Conservation (phyloP, 805 yeast species). For the Pichia manshurica region DNA sequence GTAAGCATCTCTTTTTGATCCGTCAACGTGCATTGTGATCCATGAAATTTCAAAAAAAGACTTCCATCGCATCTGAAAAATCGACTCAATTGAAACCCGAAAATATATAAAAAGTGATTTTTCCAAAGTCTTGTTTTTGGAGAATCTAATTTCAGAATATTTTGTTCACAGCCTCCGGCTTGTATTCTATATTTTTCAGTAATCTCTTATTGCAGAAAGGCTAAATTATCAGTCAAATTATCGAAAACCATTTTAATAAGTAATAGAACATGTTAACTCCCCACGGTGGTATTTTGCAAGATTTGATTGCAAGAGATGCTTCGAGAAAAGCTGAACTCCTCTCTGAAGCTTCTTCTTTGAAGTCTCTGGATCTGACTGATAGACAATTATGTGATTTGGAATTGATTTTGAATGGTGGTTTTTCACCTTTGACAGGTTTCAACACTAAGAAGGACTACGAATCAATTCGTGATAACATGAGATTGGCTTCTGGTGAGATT, state of each 20-base stretch:
- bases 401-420: conserved; percentile 87
- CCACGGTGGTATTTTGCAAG: conserved; percentile 89
- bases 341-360: conserved; percentile 49
- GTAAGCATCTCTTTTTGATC: background rate
- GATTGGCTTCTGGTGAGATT: conserved; percentile 68
- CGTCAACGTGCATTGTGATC: background rate
- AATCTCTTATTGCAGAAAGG: too few species aligned
- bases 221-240: too few species aligned
- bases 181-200: too few species aligned
- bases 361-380: conserved; percentile 56
- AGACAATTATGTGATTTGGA: conserved; percentile 94
- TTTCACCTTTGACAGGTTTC: conserved; percentile 75
- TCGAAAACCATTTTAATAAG: background rate
- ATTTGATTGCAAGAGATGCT: conserved; percentile 76
- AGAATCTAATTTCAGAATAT: too few species aligned
- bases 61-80: too few species aligned
- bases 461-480: conserved; percentile 59
- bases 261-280: conserved; percentile 57
- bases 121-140: too few species aligned
- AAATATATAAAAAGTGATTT: too few species aligned
- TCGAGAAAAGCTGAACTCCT: conserved; percentile 49
- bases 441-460: conserved; percentile 61
- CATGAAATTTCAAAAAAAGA: too few species aligned
- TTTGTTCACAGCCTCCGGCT: too few species aligned
- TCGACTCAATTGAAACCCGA: too few species aligned